A percentile compares a stretch with the other conserved stretches of the same genome.
phyloP scores from a whole-genome alignment of 805 yeast genomes.

The Phaffomyces thermotolerans region DNA sequence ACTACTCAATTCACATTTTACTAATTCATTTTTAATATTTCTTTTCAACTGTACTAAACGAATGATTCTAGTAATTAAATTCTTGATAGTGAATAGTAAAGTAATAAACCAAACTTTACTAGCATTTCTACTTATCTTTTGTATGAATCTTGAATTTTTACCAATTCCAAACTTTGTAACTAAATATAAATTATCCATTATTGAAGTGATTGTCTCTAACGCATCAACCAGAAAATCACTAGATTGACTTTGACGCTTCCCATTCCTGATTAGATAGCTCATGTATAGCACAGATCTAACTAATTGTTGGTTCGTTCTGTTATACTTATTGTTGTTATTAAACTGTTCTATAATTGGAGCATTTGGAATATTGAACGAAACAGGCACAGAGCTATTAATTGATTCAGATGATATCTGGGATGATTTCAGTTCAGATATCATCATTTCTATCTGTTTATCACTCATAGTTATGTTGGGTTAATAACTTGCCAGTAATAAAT shows the following conservation, averaged over 20 bases:
- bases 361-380: constrained; percentile 3
- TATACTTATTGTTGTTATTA: not conserved
- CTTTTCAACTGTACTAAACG: constrained; percentile 4
- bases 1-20: constrained; percentile 2
- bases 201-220: constrained; percentile 11
- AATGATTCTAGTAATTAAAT: constrained; percentile 3
- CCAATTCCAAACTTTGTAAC: constrained; percentile 14
- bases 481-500: too few relatives aligned
- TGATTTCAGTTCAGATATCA: constrained; percentile 5
- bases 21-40: constrained; percentile 4
- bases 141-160: constrained; percentile 6
- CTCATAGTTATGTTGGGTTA: constrained; percentile 7
- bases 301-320: constrained; percentile 7
- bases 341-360: not conserved
- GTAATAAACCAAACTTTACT: constrained; percentile 17
- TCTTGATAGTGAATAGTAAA: constrained; percentile 10
- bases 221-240: constrained; percentile 10
- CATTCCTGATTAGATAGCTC: constrained; percentile 10
- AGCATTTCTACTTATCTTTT: constrained; percentile 3
- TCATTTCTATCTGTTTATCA: constrained; percentile 4
- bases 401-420: not conserved
- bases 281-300: constrained; percentile 11
- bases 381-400: not conserved
- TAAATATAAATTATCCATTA: constrained; percentile 15
- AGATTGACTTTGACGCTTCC: not conserved